Evolutionary conservation across 495 filamentous ascomycete genomes (phyloP), one percentile per base, ranked within the genome.

Genomic region (Polyplosphaeria fusca): DNA sequence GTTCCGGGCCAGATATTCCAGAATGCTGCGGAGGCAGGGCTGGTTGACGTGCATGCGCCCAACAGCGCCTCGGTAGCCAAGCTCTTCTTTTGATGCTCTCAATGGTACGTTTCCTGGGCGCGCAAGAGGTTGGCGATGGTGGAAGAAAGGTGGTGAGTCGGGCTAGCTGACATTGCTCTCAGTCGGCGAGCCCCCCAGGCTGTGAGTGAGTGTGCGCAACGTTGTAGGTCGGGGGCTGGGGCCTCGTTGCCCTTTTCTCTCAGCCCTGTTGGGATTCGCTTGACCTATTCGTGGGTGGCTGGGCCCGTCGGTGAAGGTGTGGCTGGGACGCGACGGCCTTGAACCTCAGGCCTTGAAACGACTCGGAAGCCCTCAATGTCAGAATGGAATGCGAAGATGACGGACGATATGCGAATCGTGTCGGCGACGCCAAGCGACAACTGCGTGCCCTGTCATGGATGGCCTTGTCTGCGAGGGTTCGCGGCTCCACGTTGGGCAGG

Each of bases 371-470:
- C 7, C 14, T 14, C 14, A 14, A 14, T 35, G 30, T 35, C 7
- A 35, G 30, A 35, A 7, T 7, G 14, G 7, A 35, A 7, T 35
- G 30, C 30, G 30, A 35, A 35, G 30, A 7, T 35, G 30, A 7
- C 30, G 30, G 14, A 35, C 30, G 30, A 35, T 35, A 7, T 35
- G 30, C 30, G 30, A n/a, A n/a, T n/a, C n/a, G n/a, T n/a, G n/a
- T n/a, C n/a, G n/a, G n/a, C 9, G n/a, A n/a, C 30, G 39, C 39
- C 39, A 42, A 42, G 39, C 39, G 19, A 42, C 39, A 42, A 42
- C 19, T 11, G 9, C 11, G 11, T 20, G 11, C 5, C 20, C 43
- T 14, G 19, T 42, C 39, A 42, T 11, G 39, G 39, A 42, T 12
- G 39, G 9, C 39, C 39, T 42, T 35, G 39, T 11, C 18, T 42